phyloP scores from a whole-genome alignment of 352 stramenopile species.

The Phytophthora palmivora region DNA sequence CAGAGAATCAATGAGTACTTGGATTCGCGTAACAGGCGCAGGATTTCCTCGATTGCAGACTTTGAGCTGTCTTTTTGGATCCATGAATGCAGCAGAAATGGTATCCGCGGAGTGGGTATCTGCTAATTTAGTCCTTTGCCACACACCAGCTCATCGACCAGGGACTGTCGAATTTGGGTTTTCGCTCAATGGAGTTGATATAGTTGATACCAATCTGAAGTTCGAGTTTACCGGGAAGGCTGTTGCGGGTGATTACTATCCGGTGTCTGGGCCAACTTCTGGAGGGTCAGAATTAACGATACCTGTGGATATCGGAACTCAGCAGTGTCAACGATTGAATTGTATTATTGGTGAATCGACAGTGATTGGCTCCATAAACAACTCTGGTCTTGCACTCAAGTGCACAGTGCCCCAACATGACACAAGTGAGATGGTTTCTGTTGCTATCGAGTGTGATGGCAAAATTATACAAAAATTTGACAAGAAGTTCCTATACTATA shows the following conservation, averaged over 20 bases:
- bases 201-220: constrained; percentile 32
- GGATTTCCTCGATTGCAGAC: constrained; percentile 45
- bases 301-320: constrained; percentile 4
- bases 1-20: constrained; percentile 17
- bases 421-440: constrained; percentile 14
- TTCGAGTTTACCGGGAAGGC: constrained; percentile 40
- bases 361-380: constrained; percentile 18
- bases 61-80: constrained; percentile 57
- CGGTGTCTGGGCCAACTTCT: constrained; percentile 32
- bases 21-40: constrained; percentile 29
- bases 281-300: constrained; percentile 47
- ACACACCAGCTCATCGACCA: constrained; percentile 30
- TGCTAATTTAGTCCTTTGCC: constrained; percentile 31
- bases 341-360: constrained; percentile 38
- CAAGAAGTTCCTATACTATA: constrained; percentile 44
- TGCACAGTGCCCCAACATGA: constrained; percentile 36
- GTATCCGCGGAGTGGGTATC: constrained; percentile 40
- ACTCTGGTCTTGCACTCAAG: constrained; percentile 8
- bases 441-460: constrained; percentile 42
- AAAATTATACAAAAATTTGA: constrained; percentile 32
- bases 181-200: constrained; percentile 65
- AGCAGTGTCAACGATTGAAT: constrained; percentile 29
- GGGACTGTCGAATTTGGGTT: constrained; percentile 42
- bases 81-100: neutral
- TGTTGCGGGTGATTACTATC: constrained; percentile 20